A percentile compares a stretch with the other conserved stretches of the same genome.
Evolutionary conservation across 768 basidiomycete genomes (phyloP).

Genomic region (Lactarius akahatsu): DNA sequence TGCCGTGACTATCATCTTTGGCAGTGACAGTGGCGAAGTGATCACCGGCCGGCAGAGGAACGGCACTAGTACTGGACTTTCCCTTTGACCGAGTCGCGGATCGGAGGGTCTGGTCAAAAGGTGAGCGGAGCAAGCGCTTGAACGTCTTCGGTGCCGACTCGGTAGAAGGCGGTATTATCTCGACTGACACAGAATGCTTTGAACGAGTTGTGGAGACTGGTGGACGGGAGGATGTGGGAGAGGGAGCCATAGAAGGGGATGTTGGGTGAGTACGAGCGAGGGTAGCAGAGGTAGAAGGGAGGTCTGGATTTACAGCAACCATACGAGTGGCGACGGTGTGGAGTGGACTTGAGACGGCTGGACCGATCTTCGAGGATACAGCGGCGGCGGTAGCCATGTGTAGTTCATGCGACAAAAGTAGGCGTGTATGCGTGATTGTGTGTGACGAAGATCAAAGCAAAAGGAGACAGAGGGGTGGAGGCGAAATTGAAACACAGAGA

Average conservation of each 20-base stretch:
- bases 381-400: conserved; percentile 50
- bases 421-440: not conserved
- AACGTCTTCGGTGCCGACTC: conserved; percentile 53
- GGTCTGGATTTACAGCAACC: conserved; percentile 30
- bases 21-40: conserved; percentile 45
- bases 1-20: conserved; percentile 22
- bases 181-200: not conserved
- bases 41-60: conserved; percentile 34
- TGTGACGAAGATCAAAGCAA: not conserved
- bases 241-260: conserved; percentile 18
- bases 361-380: conserved; percentile 40
- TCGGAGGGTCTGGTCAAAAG: conserved; percentile 65
- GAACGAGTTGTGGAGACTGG: conserved; percentile 30
- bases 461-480: not conserved
- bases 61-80: conserved; percentile 37
- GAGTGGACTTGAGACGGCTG: conserved; percentile 44
- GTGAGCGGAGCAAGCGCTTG: conserved; percentile 58
- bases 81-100: conserved; percentile 59
- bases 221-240: conserved; percentile 38
- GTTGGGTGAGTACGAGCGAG: not conserved
- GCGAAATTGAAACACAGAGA: not conserved
- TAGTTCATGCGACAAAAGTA: conserved; percentile 26
- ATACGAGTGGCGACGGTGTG: conserved; percentile 42
- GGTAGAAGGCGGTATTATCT: conserved; percentile 2
- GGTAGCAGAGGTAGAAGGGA: not conserved